phyloP scores from a whole-genome alignment of 306 rosid genomes.

The Luffa acutangula region DNA sequence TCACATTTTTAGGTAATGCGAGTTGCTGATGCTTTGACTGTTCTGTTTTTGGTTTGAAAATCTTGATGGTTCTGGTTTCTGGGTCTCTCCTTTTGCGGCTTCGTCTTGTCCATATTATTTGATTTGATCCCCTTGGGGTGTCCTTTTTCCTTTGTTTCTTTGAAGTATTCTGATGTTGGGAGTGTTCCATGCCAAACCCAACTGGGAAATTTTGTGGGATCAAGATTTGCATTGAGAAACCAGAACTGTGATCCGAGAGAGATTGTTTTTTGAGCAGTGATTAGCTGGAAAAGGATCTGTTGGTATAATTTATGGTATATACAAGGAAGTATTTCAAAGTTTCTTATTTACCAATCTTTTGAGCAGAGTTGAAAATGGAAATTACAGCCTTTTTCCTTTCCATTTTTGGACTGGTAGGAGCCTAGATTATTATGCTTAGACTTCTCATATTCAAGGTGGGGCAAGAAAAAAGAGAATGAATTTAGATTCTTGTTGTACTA shows the following conservation, averaged over 20 bases:
- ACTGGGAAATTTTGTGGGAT: conserved; percentile 15
- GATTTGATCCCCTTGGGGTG: conserved; percentile 16
- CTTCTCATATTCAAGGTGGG: not conserved
- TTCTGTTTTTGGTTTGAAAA: not conserved
- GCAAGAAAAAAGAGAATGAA: conserved; percentile 1
- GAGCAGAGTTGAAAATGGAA: not conserved
- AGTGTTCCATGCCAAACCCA: not conserved
- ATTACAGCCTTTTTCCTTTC: not conserved
- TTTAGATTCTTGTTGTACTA: not conserved
- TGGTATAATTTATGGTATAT: not conserved
- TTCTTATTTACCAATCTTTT: not conserved
- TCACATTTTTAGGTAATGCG: not conserved
- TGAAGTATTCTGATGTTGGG: not conserved
- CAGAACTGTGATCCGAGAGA: conserved; percentile 1
- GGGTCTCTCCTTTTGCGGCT: not conserved
- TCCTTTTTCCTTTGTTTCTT: not conserved
- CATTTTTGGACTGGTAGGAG: not conserved
- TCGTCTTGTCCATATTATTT: conserved; percentile 5
- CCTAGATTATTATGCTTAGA: not conserved
- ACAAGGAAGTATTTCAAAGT: not conserved
- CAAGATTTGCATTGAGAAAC: conserved; percentile 19
- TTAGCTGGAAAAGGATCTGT: not conserved
- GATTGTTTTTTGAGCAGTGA: not conserved
- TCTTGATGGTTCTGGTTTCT: not conserved
- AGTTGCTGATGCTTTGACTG: not conserved